A percentile compares a stretch with the other conserved stretches of the same genome.
Conservation (phyloP, 192 early-diverging fungal genomes). For the Coemansia sp. region DNA sequence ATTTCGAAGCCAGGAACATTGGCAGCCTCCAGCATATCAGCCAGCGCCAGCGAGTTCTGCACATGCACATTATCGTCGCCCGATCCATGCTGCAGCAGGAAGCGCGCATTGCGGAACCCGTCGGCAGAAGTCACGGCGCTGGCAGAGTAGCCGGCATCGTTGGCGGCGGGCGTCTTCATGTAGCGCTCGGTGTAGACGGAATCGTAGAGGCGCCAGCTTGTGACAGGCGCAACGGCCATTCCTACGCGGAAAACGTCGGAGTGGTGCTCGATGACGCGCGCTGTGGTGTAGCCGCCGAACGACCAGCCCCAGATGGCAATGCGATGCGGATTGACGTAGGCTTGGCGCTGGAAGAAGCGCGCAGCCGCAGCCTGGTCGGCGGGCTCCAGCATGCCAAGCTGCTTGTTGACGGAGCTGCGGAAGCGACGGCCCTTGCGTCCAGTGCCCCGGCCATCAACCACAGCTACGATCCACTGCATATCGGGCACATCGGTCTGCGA, state of each 20-base stretch:
- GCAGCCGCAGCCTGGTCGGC: slow-evolving; percentile 88
- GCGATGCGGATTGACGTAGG: slow-evolving; percentile 77
- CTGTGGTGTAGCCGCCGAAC: slow-evolving; percentile 87
- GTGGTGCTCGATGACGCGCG: slow-evolving; percentile 84
- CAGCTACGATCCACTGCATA: slow-evolving; percentile 68
- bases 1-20: slow-evolving; percentile 78
- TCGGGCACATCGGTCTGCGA: slow-evolving; percentile 56
- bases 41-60: slow-evolving; percentile 82
- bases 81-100: slow-evolving; percentile 87
- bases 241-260: slow-evolving; percentile 79
- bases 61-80: slow-evolving; percentile 94
- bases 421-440: slow-evolving; percentile 83
- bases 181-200: slow-evolving; percentile 96
- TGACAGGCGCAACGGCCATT: slow-evolving; percentile 96
- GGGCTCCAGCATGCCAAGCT: slow-evolving; percentile 81
- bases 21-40: slow-evolving; percentile 73
- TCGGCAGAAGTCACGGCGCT: slow-evolving; percentile 78
- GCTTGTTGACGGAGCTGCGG: slow-evolving; percentile 69
- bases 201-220: slow-evolving; percentile 88
- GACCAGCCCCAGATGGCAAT: slow-evolving; percentile 98
- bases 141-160: slow-evolving; percentile 74
- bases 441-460: slow-evolving; percentile 90
- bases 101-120: slow-evolving; percentile 77
- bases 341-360: slow-evolving; percentile 59
- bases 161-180: slow-evolving; percentile 85